Evolutionary conservation across 2,329 filamentous ascomycete species (phyloP), one percentile per base, ranked within the genome.

Genomic region (Beauveria sp.): DNA sequence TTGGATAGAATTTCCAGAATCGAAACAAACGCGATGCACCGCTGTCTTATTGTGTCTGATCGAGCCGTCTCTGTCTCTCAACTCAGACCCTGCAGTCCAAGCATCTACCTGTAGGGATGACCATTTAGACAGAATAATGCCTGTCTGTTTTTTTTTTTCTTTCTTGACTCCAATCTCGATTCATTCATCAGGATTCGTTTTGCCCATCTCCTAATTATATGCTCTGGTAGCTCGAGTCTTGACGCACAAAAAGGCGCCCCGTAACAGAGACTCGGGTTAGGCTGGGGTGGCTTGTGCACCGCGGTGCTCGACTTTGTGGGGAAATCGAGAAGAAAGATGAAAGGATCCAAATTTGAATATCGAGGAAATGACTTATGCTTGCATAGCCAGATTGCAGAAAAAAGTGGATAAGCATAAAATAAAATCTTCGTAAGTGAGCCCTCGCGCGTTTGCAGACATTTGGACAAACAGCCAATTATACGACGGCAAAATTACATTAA

Each of bases 1-100:
- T 38, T 38, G 34, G 34, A 38, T 38, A 38, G 34, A 38, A 14
- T 38, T 20, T 12, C 18, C 22, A 28, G 9, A 24, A 28, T 52
- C 30, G 30, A 38, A 26, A 58, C 42, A 56, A 56, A 56, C 53
- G 26, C 24, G 5, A 42, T 46, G 53, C 20, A n/a, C n/a, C 22
- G 30, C 7, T 58, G 55, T 58, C 45, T 58, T 40, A 58, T 58
- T 58, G 45, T 49, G 43, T 58, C 45, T 58, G 55, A 49, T 58
- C 54, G 54, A 38, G 42, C 24, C 26, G 30, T 20, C 20, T n/a
- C 16, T 58, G 55, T 49, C 55, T 58, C 28, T 47, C 10, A 47
- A 22, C 9, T 10, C n/a, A 6, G 30, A 45, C 40, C 53, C 53
- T 30, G 53, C 40, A 47, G 26, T 14, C 40, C 7, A 47, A 24